These are phyloP conservation scores for Centaurea solstitialis DNA, from an alignment of 129 eudicot genomes.

Conservation along the genomic window DNA sequence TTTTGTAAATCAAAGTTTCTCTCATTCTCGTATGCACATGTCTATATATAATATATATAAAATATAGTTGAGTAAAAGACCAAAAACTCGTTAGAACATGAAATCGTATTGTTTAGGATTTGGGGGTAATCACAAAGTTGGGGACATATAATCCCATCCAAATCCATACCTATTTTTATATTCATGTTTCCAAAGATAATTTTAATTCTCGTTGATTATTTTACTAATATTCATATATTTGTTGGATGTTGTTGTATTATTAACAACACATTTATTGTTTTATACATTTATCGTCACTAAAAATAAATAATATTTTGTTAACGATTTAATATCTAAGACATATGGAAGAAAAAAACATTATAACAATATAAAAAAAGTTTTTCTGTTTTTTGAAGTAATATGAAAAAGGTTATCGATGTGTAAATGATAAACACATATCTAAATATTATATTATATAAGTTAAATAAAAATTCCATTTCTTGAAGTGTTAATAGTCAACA, in stretches of 20 bases:
- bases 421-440: background rate
- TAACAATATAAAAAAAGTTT: background rate
- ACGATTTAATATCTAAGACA: background rate
- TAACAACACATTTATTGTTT: background rate
- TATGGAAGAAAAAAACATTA: background rate
- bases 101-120: background rate
- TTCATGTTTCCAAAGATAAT: background rate
- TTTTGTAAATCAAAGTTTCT: too few species aligned
- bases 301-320: constrained; percentile 3
- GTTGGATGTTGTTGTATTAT: background rate
- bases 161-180: background rate
- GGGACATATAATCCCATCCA: constrained; percentile 16
- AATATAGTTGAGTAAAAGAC: background rate
- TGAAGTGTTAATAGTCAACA: constrained; percentile 6
- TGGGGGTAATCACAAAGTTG: constrained; percentile 15
- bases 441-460: too few species aligned
- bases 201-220: background rate
- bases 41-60: too few species aligned
- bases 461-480: background rate
- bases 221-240: background rate
- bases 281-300: background rate
- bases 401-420: background rate
- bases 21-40: too few species aligned
- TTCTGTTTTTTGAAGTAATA: too few species aligned
- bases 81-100: background rate